Conservation (phyloP, 371 early-diverging fungal genomes). For the Zancudomyces culisetae region DNA sequence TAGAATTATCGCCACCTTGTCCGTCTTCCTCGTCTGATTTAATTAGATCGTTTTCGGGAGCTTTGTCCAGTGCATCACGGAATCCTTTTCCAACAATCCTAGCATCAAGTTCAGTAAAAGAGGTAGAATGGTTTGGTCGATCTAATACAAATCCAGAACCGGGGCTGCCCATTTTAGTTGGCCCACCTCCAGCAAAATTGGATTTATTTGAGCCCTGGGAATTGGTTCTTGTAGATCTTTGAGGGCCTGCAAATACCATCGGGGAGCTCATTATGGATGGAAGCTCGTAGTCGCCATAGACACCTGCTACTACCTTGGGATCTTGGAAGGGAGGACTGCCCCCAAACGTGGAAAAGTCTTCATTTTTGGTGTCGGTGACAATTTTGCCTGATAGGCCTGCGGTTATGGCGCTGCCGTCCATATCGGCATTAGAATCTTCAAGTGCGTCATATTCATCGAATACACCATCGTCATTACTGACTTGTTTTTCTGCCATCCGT, state of each 20-base stretch:
- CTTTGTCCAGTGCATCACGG: neutral
- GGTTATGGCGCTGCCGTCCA: too few species aligned
- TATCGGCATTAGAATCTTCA: too few species aligned
- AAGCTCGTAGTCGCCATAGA: too few species aligned
- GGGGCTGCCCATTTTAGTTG: neutral
- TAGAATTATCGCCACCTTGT: too few species aligned
- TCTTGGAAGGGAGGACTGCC: too few species aligned
- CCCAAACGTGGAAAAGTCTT: too few species aligned
- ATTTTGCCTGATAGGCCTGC: too few species aligned
- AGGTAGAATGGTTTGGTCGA: neutral
- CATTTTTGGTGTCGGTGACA: too few species aligned
- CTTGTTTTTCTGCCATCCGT: too few species aligned
- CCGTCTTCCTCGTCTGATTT: neutral
- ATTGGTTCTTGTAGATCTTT: neutral
- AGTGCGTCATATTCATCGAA: too few species aligned
- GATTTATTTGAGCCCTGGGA: neutral
- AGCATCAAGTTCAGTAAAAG: conserved; percentile 1
- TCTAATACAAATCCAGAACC: neutral
- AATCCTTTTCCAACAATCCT: neutral
- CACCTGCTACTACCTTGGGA: too few species aligned
- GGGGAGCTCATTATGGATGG: neutral
- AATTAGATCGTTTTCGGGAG: neutral
- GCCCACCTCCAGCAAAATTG: neutral
- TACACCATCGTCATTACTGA: too few species aligned
- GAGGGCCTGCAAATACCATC: neutral